Evolutionary conservation across 768 basidiomycete species (phyloP).

Genomic region (Daedalea quercina): DNA sequence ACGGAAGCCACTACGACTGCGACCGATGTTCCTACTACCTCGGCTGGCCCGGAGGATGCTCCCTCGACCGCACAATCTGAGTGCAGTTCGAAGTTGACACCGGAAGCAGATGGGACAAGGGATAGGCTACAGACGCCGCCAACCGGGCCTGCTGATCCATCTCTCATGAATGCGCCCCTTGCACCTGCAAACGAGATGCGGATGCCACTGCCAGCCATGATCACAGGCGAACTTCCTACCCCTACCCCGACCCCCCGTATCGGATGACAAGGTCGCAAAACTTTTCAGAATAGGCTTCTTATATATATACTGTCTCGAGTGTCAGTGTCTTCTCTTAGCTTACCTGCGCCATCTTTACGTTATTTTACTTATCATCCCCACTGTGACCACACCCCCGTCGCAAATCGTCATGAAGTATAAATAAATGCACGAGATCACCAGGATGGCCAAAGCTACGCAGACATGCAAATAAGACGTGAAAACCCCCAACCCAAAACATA

Average conservation of each 20-base stretch:
- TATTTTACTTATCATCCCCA: not conserved
- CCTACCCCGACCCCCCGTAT: constrained; percentile 13
- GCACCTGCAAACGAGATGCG: constrained; percentile 12
- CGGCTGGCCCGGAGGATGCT: not conserved
- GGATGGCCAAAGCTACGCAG: not conserved
- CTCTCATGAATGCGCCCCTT: constrained; percentile 12
- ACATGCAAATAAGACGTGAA: not conserved
- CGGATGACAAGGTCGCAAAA: not conserved
- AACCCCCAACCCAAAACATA: not conserved
- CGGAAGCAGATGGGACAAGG: not conserved
- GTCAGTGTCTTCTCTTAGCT: not conserved
- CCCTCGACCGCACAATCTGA: not conserved
- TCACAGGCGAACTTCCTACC: constrained; percentile 13
- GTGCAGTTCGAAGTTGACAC: not conserved
- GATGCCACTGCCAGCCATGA: constrained; percentile 13
- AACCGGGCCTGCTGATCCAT: constrained; percentile 9
- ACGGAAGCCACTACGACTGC: not conserved
- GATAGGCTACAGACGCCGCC: constrained; percentile 9
- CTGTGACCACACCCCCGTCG: not conserved
- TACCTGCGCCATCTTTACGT: not conserved
- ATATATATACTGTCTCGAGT: too few species aligned
- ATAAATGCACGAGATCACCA: not conserved
- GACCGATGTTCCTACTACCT: not conserved
- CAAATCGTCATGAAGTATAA: not conserved
- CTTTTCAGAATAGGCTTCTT: not conserved